Percentiles rank a stretch among this genome's conserved stretches.
Evolutionary conservation across 805 yeast species (phyloP).

Genomic region (Lipomyces sp.): DNA sequence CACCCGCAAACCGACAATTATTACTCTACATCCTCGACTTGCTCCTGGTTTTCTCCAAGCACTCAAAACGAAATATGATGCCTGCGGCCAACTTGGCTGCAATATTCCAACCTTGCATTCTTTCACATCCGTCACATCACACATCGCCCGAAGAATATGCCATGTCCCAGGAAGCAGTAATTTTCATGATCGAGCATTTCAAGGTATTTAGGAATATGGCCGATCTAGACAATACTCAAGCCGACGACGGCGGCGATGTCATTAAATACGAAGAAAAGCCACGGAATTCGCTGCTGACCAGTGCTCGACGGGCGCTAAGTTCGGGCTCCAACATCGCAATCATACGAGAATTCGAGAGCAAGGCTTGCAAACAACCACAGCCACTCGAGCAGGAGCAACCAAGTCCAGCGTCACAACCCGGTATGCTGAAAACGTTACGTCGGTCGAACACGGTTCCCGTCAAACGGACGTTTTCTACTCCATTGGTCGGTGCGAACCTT

Average conservation of each 20-base stretch:
- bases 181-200: conserved; percentile 85
- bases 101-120: conserved; percentile 93
- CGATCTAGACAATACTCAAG: conserved; percentile 6
- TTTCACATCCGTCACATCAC: conserved; percentile 91
- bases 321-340: conserved; percentile 19
- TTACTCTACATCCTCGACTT: conserved; percentile 85
- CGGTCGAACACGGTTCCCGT: conserved; percentile 22
- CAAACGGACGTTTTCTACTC: conserved; percentile 1
- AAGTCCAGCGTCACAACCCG: background rate
- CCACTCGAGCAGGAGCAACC: conserved; percentile 11
- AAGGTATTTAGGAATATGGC: conserved; percentile 56
- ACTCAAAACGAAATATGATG: conserved; percentile 82
- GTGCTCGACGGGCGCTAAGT: conserved; percentile 55
- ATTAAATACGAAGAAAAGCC: conserved; percentile 51
- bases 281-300: conserved; percentile 88
- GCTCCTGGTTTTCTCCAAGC: conserved; percentile 80
- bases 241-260: background rate
- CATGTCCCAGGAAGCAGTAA: conserved; percentile 80
- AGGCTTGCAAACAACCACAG: conserved; percentile 8
- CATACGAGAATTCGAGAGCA: background rate
- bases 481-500: conserved; percentile 9
- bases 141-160: conserved; percentile 92
- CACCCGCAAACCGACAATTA: conserved; percentile 78
- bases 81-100: conserved; percentile 92
- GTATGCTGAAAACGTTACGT: conserved; percentile 8